Evolutionary conservation across 2,329 filamentous ascomycete species (phyloP).

Genomic region (Metarhizium humberi): DNA sequence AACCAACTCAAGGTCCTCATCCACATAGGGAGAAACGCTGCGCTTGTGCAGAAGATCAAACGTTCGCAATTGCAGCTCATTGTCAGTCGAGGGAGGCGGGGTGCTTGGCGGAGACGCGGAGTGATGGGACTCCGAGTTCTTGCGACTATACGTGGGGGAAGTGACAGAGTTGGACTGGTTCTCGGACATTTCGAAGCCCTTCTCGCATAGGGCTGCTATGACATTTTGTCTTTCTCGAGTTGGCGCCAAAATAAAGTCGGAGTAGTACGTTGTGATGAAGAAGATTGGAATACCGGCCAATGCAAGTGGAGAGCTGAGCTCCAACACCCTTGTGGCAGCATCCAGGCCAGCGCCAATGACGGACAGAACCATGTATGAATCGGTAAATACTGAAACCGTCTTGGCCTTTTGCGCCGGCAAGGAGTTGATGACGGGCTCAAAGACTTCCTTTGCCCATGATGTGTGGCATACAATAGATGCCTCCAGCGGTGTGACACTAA

Average conservation of each 20-base stretch:
- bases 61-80: conserved; percentile 73
- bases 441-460: conserved; percentile 63
- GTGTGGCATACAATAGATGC: conserved; percentile 86
- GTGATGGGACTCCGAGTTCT: conserved; percentile 15
- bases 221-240: conserved; percentile 65
- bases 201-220: conserved; percentile 63
- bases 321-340: conserved; percentile 82
- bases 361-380: conserved; percentile 81
- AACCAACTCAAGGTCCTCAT: conserved; percentile 60
- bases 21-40: conserved; percentile 64
- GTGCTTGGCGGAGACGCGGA: conserved; percentile 49
- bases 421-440: conserved; percentile 58
- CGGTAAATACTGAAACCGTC: conserved; percentile 64
- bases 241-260: conserved; percentile 91
- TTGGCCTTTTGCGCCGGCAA: conserved; percentile 46
- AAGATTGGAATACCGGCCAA: conserved; percentile 93
- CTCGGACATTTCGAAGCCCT: conserved; percentile 78
- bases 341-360: conserved; percentile 86
- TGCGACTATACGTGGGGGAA: conserved; percentile 28
- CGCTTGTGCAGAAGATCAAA: conserved; percentile 75
- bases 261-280: conserved; percentile 98
- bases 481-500: conserved; percentile 86
- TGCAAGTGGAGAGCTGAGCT: conserved; percentile 82
- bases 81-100: conserved; percentile 67
- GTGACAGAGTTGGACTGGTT: conserved; percentile 59